phyloP scores from a whole-genome alignment of 1,139 yeast genomes.

The Geotrichum klebahnii region DNA sequence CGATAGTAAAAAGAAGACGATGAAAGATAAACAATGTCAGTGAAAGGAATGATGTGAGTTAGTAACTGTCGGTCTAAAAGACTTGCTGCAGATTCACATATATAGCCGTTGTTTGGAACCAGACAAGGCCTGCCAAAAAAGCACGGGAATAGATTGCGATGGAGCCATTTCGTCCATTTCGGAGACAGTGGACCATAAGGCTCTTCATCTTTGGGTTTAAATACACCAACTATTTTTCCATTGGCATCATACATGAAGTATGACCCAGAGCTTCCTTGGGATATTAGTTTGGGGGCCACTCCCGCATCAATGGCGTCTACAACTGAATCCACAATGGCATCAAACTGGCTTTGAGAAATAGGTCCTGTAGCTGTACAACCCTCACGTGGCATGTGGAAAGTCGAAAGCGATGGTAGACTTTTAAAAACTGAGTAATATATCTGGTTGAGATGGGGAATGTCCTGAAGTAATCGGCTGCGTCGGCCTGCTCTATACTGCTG shows the following conservation, averaged over 20 bases:
- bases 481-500: slow-evolving; percentile 13
- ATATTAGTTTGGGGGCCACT: slow-evolving; percentile 50
- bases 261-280: slow-evolving; percentile 69
- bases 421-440: slow-evolving; percentile 54
- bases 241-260: slow-evolving; percentile 51
- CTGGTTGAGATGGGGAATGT: slow-evolving; percentile 28
- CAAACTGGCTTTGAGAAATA: slow-evolving; percentile 38
- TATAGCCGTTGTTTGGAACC: slow-evolving; percentile 68
- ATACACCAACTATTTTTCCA: slow-evolving; percentile 51
- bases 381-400: slow-evolving; percentile 32
- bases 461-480: slow-evolving; percentile 7
- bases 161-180: slow-evolving; percentile 78
- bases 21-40: slow-evolving; percentile 54
- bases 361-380: slow-evolving; percentile 39
- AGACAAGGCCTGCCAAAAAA: slow-evolving; percentile 71
- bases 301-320: slow-evolving; percentile 44
- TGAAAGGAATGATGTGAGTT: slow-evolving; percentile 61
- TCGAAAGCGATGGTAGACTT: slow-evolving; percentile 31
- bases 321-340: slow-evolving; percentile 42
- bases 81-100: slow-evolving; percentile 71
- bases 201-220: slow-evolving; percentile 78
- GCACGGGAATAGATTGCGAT: slow-evolving; percentile 70
- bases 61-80: slow-evolving; percentile 57
- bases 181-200: slow-evolving; percentile 78
- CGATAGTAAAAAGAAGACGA: slow-evolving; percentile 54